Percentiles rank a stretch among this genome's conserved stretches.
Conservation (phyloP, 495 filamentous ascomycete species). For the Neurospora sp. region DNA sequence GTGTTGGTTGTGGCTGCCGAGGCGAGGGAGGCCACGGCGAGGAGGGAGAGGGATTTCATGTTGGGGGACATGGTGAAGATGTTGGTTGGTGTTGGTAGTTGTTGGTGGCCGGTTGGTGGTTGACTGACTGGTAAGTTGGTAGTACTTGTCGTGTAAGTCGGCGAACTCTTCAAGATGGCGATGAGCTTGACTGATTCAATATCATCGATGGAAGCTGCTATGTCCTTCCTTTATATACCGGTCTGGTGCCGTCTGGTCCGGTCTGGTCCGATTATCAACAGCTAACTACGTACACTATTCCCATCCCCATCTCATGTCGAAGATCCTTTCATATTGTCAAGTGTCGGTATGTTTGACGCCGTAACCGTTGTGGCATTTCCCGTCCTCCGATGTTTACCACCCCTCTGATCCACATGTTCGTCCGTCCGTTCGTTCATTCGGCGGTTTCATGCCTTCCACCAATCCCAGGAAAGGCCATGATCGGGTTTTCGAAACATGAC, state of each 20-base stretch:
- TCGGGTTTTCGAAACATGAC: neutral
- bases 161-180: neutral
- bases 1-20: conserved; percentile 18
- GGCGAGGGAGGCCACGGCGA: conserved; percentile 7
- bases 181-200: neutral
- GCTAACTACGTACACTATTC: neutral
- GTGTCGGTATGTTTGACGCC: neutral
- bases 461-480: neutral
- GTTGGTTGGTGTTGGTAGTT: neutral
- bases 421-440: neutral
- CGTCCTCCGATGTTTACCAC: neutral
- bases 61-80: neutral
- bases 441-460: neutral
- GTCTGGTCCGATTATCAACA: neutral
- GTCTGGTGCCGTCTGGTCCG: neutral
- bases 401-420: neutral
- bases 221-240: neutral
- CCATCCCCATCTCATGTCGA: neutral
- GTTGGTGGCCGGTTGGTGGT: neutral
- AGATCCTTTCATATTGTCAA: neutral
- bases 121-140: neutral
- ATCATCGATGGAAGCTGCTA: neutral
- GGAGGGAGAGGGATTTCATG: conserved; percentile 3
- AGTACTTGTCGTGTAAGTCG: neutral
- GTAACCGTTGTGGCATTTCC: neutral